Conservation (phyloP, 345 rosid species). For the Bruguiera parviflora region DNA sequence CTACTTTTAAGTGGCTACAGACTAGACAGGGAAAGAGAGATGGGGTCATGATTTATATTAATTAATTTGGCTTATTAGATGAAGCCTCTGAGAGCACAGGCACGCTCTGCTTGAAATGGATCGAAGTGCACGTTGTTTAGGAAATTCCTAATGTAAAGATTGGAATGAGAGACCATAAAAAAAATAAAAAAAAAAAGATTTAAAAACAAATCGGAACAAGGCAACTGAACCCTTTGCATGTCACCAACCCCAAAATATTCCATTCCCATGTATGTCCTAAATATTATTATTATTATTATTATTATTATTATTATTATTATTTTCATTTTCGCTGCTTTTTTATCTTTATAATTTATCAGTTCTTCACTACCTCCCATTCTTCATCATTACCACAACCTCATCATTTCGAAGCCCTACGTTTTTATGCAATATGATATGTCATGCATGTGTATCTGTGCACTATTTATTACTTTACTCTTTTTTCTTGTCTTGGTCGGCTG, state of each 20-base stretch:
- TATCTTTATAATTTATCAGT: neutral
- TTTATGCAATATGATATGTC: neutral
- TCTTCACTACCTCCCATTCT: slow-evolving; percentile 19
- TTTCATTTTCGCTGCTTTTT: neutral
- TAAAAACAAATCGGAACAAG: neutral
- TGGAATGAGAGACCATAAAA: neutral
- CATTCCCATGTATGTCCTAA: neutral
- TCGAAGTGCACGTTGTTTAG: slow-evolving; percentile 16
- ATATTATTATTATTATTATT: neutral
- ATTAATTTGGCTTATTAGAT: neutral
- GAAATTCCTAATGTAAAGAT: slow-evolving; percentile 18
- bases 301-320: too few species aligned
- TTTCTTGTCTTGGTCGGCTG: slow-evolving; percentile 16
- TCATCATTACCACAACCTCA: slow-evolving; percentile 18
- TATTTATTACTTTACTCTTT: neutral
- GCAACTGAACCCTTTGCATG: slow-evolving; percentile 31
- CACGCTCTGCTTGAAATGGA: slow-evolving; percentile 31
- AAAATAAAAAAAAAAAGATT: too few species aligned
- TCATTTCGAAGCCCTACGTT: slow-evolving; percentile 14
- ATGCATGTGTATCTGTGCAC: neutral
- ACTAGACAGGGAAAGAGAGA: neutral
- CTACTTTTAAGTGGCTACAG: neutral
- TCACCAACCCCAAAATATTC: slow-evolving; percentile 40
- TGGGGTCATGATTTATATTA: neutral
- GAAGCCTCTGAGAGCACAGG: slow-evolving; percentile 22